Conservation (phyloP, 371 early-diverging fungal genomes). For the Mortierella sp. region DNA sequence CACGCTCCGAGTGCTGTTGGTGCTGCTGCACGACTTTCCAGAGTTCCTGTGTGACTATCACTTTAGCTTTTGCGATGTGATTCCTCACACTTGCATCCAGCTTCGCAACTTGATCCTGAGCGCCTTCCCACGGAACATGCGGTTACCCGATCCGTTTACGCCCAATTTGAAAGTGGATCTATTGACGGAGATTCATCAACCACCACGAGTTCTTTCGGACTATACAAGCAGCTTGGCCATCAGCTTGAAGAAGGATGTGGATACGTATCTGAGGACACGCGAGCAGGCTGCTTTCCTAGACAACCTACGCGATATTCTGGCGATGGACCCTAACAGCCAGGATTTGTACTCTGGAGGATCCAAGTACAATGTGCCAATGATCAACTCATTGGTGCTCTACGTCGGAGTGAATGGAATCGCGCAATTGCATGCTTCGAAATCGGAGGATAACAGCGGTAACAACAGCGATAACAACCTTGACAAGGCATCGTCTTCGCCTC, state of each 20-base stretch:
- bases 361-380: constrained; percentile 82
- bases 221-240: constrained; percentile 70
- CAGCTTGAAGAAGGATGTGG: constrained; percentile 77
- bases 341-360: constrained; percentile 52
- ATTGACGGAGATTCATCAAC: constrained; percentile 84
- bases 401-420: constrained; percentile 84
- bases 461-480: constrained; percentile 1
- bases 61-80: constrained; percentile 90
- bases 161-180: constrained; percentile 93
- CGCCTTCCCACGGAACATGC: constrained; percentile 96
- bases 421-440: constrained; percentile 58
- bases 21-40: constrained; percentile 97
- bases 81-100: constrained; percentile 95
- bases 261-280: constrained; percentile 74
- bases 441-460: constrained; percentile 1
- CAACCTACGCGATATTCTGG: constrained; percentile 63
- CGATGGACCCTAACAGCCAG: constrained; percentile 36
- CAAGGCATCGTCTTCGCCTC: constrained; percentile 13
- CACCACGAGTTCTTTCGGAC: constrained; percentile 89
- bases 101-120: constrained; percentile 94
- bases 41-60: constrained; percentile 96
- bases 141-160: constrained; percentile 96
- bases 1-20: constrained; percentile 88
- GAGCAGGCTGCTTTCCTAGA: constrained; percentile 68
- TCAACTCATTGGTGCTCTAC: constrained; percentile 91